Base-by-base conservation (phyloP, 2,329 filamentous ascomycete genomes). In the Hypoxylon sp. region DNA sequence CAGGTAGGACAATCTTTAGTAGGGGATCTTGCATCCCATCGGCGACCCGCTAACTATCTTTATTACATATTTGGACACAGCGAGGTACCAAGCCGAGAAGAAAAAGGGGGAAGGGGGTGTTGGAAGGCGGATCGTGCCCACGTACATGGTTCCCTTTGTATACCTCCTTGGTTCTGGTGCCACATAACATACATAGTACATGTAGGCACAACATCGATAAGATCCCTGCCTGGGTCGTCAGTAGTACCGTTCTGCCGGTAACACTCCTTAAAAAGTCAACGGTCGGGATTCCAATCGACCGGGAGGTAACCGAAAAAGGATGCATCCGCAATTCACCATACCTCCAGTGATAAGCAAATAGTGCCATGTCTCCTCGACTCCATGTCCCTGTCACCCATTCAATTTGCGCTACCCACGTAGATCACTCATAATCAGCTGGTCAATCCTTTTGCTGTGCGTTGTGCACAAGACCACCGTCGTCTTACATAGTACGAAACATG, bases 11-110 rank as follows among this genome's bases (percentile, higher is more conserved):
- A 65, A 68, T 70, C 65, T 70, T 24, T n/a, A 22, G 17, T 22
- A 58, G 55, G 31, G 65, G 51, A 70, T 70, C 68, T 70, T 68
- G 65, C 68, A 68, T 70, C 46, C 61, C 61, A 56, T 72, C 64
- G 64, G 67, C 67, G 64, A 68, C 70, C 64, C 67, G 33, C 44
- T 33, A 29, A 24, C 31, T 42, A 10, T 5, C 17, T 22, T 46
- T 26, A n/a, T 35, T n/a, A 11, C n/a, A 47, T 17, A 1, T 54
- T 54, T 31, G 29, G 29, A 33, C 42, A 63, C n/a, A 13, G n/a
- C 8, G 37, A 22, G 31, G 42, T 19, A 46, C 51, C 37, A 42
- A 53, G 29, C 29, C 5, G 6, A 31, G 8, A 31, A 9, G 6
- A 6, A 6, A 31, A 31, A 5, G 6, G 6, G 29, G 29, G 6